Evolutionary conservation across 345 rosid species (phyloP).

Genomic region (Camelina hispida): DNA sequence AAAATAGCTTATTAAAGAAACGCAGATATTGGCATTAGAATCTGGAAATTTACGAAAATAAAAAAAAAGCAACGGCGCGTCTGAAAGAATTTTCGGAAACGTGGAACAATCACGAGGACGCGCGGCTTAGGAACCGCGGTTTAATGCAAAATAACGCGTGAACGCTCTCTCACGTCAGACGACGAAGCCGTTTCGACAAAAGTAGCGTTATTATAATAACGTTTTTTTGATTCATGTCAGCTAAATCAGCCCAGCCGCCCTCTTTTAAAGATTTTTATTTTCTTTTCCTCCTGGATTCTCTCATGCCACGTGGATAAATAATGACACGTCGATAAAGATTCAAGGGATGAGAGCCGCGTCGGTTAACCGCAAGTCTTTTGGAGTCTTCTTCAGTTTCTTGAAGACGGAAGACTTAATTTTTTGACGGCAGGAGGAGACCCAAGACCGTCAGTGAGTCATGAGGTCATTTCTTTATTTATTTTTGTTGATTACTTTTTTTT

Average conservation of each 20-base stretch:
- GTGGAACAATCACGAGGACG: slow-evolving; percentile 45
- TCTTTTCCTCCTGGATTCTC: background rate
- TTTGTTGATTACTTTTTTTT: too few species aligned
- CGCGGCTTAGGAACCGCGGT: slow-evolving; percentile 46
- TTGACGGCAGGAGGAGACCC: slow-evolving; percentile 35
- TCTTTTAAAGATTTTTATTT: too few species aligned
- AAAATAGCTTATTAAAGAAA: slow-evolving; percentile 21
- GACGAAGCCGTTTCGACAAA: slow-evolving; percentile 16
- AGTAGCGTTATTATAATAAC: slow-evolving; percentile 17
- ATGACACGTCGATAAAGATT: slow-evolving; percentile 10
- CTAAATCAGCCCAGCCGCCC: slow-evolving; percentile 36
- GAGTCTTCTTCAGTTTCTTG: background rate
- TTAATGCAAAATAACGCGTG: slow-evolving; percentile 32
- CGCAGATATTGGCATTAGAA: slow-evolving; percentile 32
- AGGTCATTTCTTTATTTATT: slow-evolving; percentile 3
- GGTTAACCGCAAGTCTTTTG: slow-evolving; percentile 29
- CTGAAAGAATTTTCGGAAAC: background rate
- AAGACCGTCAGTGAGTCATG: slow-evolving; percentile 9
- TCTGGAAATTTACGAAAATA: slow-evolving; percentile 20
- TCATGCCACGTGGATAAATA: background rate
- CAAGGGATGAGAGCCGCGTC: slow-evolving; percentile 6
- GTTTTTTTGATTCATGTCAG: background rate
- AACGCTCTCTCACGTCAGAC: slow-evolving; percentile 14
- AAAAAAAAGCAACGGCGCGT: slow-evolving; percentile 34
- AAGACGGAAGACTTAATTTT: slow-evolving; percentile 17